Conservation (phyloP, 352 stramenopile species). For the Paralagenidium karlingii region DNA sequence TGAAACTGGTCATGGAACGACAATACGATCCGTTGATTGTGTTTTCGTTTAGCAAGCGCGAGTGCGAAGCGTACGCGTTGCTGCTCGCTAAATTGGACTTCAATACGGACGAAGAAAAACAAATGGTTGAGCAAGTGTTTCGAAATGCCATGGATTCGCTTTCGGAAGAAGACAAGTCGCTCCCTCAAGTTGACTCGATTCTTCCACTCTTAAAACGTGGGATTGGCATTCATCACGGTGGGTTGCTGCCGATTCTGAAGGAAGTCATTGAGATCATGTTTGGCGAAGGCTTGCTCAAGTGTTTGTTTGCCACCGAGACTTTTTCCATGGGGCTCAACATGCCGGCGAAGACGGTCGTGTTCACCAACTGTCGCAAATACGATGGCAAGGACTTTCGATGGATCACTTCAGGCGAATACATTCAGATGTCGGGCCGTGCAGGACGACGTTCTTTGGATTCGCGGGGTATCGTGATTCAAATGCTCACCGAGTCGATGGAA, state of each 20-base stretch:
- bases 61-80: slow-evolving; percentile 92
- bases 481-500: slow-evolving; percentile 99
- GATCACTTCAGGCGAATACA: slow-evolving; percentile 94
- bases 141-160: slow-evolving; percentile 97
- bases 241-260: slow-evolving; percentile 98
- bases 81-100: slow-evolving; percentile 93
- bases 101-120: slow-evolving; percentile 96
- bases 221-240: slow-evolving; percentile 99
- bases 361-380: slow-evolving; percentile 95
- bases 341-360: slow-evolving; percentile 98
- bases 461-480: slow-evolving; percentile 97
- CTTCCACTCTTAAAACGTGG: slow-evolving; percentile 94
- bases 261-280: slow-evolving; percentile 93
- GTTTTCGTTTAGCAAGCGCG: slow-evolving; percentile 99
- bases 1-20: slow-evolving; percentile 97
- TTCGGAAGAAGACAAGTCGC: slow-evolving; percentile 92
- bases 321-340: slow-evolving; percentile 99
- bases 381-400: slow-evolving; percentile 93
- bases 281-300: slow-evolving; percentile 96
- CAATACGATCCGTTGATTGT: slow-evolving; percentile 97
- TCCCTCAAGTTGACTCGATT: slow-evolving; percentile 96
- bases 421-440: slow-evolving; percentile 93
- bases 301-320: slow-evolving; percentile 97
- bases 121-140: slow-evolving; percentile 94
- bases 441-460: slow-evolving; percentile 97